A percentile compares a stretch with the other conserved stretches of the same genome.
phyloP scores from a whole-genome alignment of 1,284 basidiomycete species.

The Ustilago trichophora region DNA sequence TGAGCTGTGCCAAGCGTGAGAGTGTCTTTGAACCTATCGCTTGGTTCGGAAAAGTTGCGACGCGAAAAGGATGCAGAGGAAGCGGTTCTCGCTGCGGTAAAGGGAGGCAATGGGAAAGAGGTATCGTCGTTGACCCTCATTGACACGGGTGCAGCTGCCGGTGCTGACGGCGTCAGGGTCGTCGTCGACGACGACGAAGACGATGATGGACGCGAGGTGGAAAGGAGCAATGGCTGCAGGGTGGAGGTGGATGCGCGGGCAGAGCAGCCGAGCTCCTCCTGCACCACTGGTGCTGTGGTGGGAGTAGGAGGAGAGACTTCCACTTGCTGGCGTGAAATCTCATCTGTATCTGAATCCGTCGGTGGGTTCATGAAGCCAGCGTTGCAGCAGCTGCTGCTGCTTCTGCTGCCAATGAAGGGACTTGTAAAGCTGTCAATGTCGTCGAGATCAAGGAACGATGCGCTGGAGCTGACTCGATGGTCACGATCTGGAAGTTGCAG shows the following conservation, averaged over 20 bases:
- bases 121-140: constrained; percentile 22
- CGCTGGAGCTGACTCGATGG: constrained; percentile 4
- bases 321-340: neutral
- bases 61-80: too few species aligned
- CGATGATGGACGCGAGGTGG: constrained; percentile 24
- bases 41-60: too few species aligned
- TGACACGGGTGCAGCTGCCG: neutral
- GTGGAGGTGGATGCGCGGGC: constrained; percentile 1
- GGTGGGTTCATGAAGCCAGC: constrained; percentile 1
- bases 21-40: too few species aligned
- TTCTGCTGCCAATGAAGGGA: neutral
- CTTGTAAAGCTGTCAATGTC: constrained; percentile 5
- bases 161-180: constrained; percentile 13
- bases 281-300: neutral
- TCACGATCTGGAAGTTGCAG: constrained; percentile 18
- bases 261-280: neutral
- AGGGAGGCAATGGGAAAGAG: constrained; percentile 24
- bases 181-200: constrained; percentile 15
- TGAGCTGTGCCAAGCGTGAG: neutral
- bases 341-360: neutral
- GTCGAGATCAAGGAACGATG: constrained; percentile 14
- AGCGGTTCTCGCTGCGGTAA: too few species aligned
- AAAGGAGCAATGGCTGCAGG: constrained; percentile 21
- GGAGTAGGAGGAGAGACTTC: neutral
- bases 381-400: neutral